These are phyloP conservation scores for Neurospora hispaniola DNA, from an alignment of 495 filamentous ascomycete species.

Conservation along the genomic window DNA sequence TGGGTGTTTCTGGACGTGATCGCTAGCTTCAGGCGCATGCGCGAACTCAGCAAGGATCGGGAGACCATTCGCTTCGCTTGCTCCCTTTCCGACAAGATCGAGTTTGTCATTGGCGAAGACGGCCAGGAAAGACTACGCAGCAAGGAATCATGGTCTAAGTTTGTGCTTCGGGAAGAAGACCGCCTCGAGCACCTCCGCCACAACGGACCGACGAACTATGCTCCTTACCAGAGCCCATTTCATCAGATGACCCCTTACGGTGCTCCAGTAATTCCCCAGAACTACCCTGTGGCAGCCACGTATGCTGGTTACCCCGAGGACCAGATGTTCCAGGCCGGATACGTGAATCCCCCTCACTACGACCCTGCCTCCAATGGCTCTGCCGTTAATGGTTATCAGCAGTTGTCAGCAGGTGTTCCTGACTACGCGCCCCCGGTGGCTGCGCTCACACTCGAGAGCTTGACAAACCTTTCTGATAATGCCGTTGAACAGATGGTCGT, in stretches of 20 bases:
- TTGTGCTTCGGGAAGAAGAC: conserved; percentile 54
- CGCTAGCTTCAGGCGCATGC: conserved; percentile 75
- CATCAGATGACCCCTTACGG: conserved; percentile 7
- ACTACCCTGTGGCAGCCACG: conserved; percentile 2
- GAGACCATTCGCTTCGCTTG: conserved; percentile 66
- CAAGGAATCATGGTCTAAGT: conserved; percentile 68
- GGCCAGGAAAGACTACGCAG: conserved; percentile 70
- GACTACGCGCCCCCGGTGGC: conserved; percentile 57
- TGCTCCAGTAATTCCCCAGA: conserved; percentile 5
- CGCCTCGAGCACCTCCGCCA: conserved; percentile 31
- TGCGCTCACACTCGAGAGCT: conserved; percentile 32
- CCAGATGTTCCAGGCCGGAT: conserved; percentile 16
- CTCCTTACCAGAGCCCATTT: not conserved
- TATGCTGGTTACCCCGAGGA: conserved; percentile 15
- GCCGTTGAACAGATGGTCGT: conserved; percentile 37
- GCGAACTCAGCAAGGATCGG: conserved; percentile 51
- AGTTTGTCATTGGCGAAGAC: conserved; percentile 59
- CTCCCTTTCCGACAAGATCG: conserved; percentile 55
- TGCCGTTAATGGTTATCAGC: conserved; percentile 29
- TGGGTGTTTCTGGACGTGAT: conserved; percentile 74
- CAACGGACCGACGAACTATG: conserved; percentile 26
- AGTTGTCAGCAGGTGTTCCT: conserved; percentile 63
- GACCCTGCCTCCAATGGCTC: conserved; percentile 32
- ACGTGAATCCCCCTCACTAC: conserved; percentile 24
- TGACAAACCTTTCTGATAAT: conserved; percentile 42